phyloP scores from a whole-genome alignment of 139 green algal genomes.

The Monoraphidium neglectum region DNA sequence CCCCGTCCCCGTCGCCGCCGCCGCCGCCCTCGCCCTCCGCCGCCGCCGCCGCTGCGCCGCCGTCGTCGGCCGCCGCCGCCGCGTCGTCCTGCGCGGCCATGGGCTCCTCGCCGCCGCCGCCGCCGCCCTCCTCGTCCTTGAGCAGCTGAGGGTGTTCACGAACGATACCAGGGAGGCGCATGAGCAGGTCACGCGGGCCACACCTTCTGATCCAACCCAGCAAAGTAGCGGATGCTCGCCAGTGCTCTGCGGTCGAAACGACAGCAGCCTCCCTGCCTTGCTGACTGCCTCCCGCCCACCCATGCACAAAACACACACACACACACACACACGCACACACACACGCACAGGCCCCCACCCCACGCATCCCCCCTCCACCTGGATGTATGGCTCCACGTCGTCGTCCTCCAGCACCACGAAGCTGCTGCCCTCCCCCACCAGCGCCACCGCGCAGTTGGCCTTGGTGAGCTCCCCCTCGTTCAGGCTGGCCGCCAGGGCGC shows the following conservation, averaged over 20 bases:
- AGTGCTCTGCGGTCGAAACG: no score
- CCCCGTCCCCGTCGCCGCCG: conserved; percentile 9
- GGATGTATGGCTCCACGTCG: conserved; percentile 50
- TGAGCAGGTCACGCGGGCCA: no score
- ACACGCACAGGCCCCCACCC: no score
- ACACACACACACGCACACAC: conserved; percentile 34
- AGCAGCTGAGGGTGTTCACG: background rate
- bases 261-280: conserved; percentile 1
- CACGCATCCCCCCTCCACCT: conserved; percentile 46
- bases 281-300: background rate
- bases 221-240: no score
- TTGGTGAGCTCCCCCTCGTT: conserved; percentile 87
- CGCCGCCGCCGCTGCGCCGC: no score
- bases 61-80: background rate
- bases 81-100: conserved; percentile 1
- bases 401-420: conserved; percentile 90
- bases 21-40: no score
- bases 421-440: conserved; percentile 77
- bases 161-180: no score
- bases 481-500: conserved; percentile 49
- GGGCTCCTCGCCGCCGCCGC: conserved; percentile 1
- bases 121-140: conserved; percentile 32
- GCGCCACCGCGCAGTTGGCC: conserved; percentile 77
- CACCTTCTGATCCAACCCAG: no score
- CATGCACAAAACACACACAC: background rate